phyloP scores from a whole-genome alignment of 176 grass and related monocot species.

The Leersia perrieri region DNA sequence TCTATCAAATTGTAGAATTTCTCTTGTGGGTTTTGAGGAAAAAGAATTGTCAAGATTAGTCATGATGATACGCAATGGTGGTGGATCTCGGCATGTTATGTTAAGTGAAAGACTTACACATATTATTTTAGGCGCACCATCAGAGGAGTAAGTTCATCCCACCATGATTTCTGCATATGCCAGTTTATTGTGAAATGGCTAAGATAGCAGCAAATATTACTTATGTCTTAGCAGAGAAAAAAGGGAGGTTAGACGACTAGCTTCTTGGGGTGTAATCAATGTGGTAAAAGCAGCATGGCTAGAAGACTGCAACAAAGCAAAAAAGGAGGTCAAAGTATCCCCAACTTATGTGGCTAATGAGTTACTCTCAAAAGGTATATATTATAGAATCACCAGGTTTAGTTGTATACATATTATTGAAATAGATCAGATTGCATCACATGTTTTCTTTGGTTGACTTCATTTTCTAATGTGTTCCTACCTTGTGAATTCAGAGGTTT shows the following conservation, averaged over 20 bases:
- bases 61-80: conserved; percentile 68
- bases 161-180: conserved; percentile 17
- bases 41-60: conserved; percentile 63
- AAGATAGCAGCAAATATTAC: conserved; percentile 21
- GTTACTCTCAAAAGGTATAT: conserved; percentile 71
- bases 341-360: conserved; percentile 66
- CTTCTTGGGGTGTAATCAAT: conserved; percentile 76
- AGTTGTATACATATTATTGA: conserved; percentile 30
- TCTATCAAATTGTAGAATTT: conserved; percentile 87
- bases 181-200: conserved; percentile 32
- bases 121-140: conserved; percentile 83
- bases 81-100: conserved; percentile 77
- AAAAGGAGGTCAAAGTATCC: conserved; percentile 65
- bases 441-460: conserved; percentile 14
- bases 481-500: conserved; percentile 43
- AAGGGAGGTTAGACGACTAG: conserved; percentile 75
- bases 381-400: conserved; percentile 19
- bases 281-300: conserved; percentile 75
- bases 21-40: conserved; percentile 87
- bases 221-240: conserved; percentile 68
- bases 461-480: conserved; percentile 2
- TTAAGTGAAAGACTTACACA: conserved; percentile 85
- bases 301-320: conserved; percentile 77
- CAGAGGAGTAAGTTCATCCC: conserved; percentile 77
- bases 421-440: neutral